A percentile compares a stretch with the other conserved stretches of the same genome.
phyloP scores from a whole-genome alignment of 176 grass and related monocot genomes.

The Phoenix dactylifera region DNA sequence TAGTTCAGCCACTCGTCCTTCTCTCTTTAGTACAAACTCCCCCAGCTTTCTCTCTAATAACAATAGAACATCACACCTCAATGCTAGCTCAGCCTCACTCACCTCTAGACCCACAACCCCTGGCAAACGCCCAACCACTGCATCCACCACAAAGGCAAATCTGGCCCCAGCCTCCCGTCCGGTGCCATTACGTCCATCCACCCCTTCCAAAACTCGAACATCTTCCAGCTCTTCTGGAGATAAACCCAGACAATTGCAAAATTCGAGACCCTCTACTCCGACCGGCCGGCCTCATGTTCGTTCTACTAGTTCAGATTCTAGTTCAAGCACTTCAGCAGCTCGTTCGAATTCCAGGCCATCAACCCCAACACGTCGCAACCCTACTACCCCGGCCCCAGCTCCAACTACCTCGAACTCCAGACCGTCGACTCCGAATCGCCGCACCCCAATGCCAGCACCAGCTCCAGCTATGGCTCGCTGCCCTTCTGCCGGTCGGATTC shows the following conservation, averaged over 20 bases:
- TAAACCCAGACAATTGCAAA: background rate
- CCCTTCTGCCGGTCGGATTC: background rate
- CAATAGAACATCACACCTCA: slow-evolving; percentile 6
- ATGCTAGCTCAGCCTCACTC: slow-evolving; percentile 10
- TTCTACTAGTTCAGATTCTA: background rate
- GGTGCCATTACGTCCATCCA: background rate
- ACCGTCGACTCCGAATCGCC: too few relatives aligned
- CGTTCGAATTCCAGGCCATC: slow-evolving; percentile 9
- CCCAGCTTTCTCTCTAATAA: background rate
- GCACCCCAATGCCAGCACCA: background rate
- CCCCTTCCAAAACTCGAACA: background rate
- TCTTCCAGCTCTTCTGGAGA: background rate
- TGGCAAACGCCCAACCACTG: background rate
- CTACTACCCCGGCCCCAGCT: too few relatives aligned
- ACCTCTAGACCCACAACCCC: slow-evolving; percentile 3
- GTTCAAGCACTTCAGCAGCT: background rate
- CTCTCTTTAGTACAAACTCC: background rate
- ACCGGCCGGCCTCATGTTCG: background rate
- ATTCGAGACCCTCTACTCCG: background rate
- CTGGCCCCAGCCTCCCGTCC: background rate
- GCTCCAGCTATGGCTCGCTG: background rate
- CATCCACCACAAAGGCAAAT: background rate
- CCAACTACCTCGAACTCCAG: too few relatives aligned
- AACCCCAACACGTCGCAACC: slow-evolving; percentile 6
- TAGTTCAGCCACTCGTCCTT: background rate